Base-by-base conservation (phyloP, 495 filamentous ascomycete genomes). In the Jackrogersella minutella region DNA sequence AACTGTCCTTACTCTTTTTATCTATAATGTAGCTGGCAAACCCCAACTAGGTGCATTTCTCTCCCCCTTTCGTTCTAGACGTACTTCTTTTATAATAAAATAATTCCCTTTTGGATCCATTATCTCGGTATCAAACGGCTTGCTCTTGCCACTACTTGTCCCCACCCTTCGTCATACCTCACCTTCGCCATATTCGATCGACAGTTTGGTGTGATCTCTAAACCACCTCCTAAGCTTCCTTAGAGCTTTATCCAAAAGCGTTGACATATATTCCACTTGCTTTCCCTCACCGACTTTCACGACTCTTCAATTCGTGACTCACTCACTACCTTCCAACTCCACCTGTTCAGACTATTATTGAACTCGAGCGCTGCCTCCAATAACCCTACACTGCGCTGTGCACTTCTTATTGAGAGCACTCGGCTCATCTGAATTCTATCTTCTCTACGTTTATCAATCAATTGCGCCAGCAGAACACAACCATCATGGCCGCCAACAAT, bases 401-500 rank as follows among this genome's bases (percentile, higher is more conserved):
- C 65, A 71, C 59, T 68, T 69, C 41, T 74, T 71, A 65, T 74
- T 72, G 55, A 61, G 54, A 61, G 33, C 52, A 52, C 58, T 58
- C 51, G 55, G 21, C 69, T 54, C 50, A 30, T 62, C 44, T 24
- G 46, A 63, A 56, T 26, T 21, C 21, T 30, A 39, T 14, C 46
- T 49, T 10, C 17, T 62, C 30, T 14, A 50, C 37, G 5, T 43
- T 37, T 40, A 66, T 53, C 50, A 14, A 59, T 40, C 36, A 43
- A 55, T 61, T 24, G 9, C 28, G 31, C 52, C 36, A 47, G 34
- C 28, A 19, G 26, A 46, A 41, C 13, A 56, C 53, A 28, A 43
- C 54, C 70, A 72, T 44, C 74, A 84, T 82, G 80, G 66, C 79
- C 64, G 70, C 76, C 70, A 82, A 76, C 69, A 76, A 78, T 74